Base-by-base conservation (phyloP, 75 land plant species). In the Pinus tabuliformis region DNA sequence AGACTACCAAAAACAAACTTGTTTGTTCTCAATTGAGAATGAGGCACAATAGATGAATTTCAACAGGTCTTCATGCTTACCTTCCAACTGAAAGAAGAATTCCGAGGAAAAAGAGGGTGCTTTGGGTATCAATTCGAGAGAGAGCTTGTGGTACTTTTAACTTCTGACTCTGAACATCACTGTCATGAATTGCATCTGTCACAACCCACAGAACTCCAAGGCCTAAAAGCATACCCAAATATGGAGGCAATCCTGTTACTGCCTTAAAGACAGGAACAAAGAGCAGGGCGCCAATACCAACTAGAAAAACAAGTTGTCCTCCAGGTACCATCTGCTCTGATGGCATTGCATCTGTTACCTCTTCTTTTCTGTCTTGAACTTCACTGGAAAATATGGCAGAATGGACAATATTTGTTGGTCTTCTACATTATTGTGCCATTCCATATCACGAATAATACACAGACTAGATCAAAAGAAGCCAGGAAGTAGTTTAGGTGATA, bases 81-180 rank as follows among this genome's bases (percentile, higher is more conserved):
- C 99, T 97, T 83, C 98, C 90, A 56, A 97, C 98, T 33, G 99
- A 97, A 59, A 97, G 82, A 77, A 97, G 93, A 78, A 97, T 97
- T 28, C 99, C 99, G 54, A 97, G 92, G 76, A 97, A 97, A 83
- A 97, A 97, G 56, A 97, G 85, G 59, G 89, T 84, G 60, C 99
- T 98, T 81, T 97, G 99, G 33, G 99, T 97, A 76, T 95, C 98
- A 76, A 97, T 97, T 28, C 98, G 87, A 14, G 99, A 97, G 49
- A 97, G 91, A 74, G 99, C 99, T 80, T 97, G 98, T n/a, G 99
- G 98, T 26, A 97, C 99, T 83, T 88, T 97, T 78, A 97, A 81
- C 66, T 70, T 88, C 80, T 95, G 93, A 73, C 99, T 89, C 73
- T 83, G 94, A 21, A 86, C 83, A 62, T 97, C 99, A 59, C 98